Evolutionary conservation across 331 rosid species (phyloP).

Genomic region (Acacia concinna): DNA sequence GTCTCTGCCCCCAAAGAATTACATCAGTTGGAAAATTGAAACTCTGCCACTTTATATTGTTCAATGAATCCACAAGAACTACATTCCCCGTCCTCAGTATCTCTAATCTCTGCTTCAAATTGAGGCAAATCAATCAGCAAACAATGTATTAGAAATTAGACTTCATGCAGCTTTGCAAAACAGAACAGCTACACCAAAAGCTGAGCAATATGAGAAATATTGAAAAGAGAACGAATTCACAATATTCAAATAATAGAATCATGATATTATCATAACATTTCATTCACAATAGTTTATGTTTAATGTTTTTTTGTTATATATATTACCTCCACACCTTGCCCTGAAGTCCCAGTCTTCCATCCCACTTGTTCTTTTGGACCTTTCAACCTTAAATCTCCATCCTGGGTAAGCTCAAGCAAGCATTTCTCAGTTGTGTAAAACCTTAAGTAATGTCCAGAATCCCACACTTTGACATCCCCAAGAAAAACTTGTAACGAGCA

Average conservation of each 20-base stretch:
- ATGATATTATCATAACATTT: too few relatives aligned
- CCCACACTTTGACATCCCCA: constrained; percentile 89
- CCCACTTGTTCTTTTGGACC: constrained; percentile 71
- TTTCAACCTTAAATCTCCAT: constrained; percentile 79
- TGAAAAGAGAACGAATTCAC: too few relatives aligned
- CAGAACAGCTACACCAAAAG: constrained; percentile 7
- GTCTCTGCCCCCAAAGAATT: constrained; percentile 81
- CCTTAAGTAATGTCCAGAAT: constrained; percentile 69
- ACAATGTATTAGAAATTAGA: constrained; percentile 13
- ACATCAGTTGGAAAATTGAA: constrained; percentile 90
- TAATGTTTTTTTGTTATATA: not conserved
- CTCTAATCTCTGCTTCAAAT: constrained; percentile 60
- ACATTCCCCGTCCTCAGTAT: constrained; percentile 64
- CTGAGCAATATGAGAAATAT: not conserved
- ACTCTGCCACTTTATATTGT: constrained; percentile 80
- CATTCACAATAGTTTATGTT: not conserved
- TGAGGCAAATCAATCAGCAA: constrained; percentile 28
- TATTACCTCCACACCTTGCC: constrained; percentile 89
- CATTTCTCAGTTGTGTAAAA: constrained; percentile 63
- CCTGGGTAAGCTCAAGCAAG: constrained; percentile 55
- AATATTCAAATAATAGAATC: too few relatives aligned
- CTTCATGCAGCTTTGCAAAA: constrained; percentile 8
- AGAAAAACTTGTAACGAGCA: constrained; percentile 84
- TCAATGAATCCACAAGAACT: constrained; percentile 58
- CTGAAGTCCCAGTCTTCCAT: constrained; percentile 89